These are phyloP conservation scores for Leishmania guyanensis DNA, from an alignment of 208 protist genomes.

Conservation along the genomic window DNA sequence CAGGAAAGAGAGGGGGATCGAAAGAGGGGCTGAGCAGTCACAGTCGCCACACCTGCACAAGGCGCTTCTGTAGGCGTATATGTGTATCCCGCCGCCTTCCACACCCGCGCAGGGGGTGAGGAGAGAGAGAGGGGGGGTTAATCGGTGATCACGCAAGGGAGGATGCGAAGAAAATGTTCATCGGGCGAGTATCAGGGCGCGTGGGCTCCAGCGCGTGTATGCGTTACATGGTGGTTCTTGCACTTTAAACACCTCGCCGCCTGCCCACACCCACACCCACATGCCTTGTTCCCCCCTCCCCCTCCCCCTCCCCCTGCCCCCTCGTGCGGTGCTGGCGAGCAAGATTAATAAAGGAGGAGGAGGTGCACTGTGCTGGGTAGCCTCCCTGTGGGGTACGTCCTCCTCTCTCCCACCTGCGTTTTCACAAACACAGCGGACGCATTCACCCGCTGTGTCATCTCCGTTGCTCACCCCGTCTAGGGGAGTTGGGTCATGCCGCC, in stretches of 20 bases:
- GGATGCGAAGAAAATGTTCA: neutral
- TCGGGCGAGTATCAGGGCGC: neutral
- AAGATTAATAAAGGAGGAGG: neutral
- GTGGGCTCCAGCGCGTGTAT: neutral
- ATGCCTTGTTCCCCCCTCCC: neutral
- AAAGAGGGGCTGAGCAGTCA: neutral
- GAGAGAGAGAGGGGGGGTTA: neutral
- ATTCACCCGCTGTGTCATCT: neutral
- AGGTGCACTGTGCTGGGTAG: too few relatives aligned
- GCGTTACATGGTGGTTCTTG: neutral
- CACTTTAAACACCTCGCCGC: neutral
- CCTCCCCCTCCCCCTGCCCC: too few relatives aligned
- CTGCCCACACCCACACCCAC: neutral
- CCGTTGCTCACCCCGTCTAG: neutral
- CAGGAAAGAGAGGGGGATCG: neutral
- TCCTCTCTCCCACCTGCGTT: too few relatives aligned
- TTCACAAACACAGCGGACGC: neutral
- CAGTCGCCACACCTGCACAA: neutral
- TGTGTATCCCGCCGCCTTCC: neutral
- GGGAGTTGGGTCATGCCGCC: conserved; percentile 78
- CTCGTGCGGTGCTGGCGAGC: neutral
- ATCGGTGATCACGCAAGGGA: neutral
- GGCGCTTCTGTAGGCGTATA: neutral
- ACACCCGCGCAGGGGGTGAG: neutral
- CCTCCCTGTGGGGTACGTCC: neutral